A percentile compares a stretch with the other conserved stretches of the same genome.
These are phyloP conservation scores for Xylaria sp. DNA, from an alignment of 2,329 filamentous ascomycete genomes.

Conservation along the genomic window DNA sequence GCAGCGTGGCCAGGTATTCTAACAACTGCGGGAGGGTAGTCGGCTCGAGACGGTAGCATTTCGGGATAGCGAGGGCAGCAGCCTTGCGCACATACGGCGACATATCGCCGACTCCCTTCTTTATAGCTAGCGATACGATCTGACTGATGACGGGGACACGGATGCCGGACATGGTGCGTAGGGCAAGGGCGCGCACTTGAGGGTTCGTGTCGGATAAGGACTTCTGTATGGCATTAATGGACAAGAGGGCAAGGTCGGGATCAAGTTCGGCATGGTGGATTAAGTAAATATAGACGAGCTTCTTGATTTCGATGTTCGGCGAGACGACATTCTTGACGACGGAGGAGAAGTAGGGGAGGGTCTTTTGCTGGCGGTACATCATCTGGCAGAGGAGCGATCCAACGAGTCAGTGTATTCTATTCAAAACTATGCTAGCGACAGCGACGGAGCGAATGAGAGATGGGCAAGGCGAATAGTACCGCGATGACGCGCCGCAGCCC, in stretches of 20 bases:
- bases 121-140: constrained; percentile 93
- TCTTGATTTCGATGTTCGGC: constrained; percentile 90
- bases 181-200: constrained; percentile 81
- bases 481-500: constrained; percentile 83
- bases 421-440: constrained; percentile 9
- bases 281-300: constrained; percentile 97
- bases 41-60: constrained; percentile 89
- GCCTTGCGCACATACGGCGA: constrained; percentile 89
- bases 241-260: constrained; percentile 88
- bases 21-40: constrained; percentile 77
- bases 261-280: constrained; percentile 95
- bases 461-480: constrained; percentile 43
- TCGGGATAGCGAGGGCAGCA: constrained; percentile 88
- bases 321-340: constrained; percentile 97
- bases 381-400: constrained; percentile 51
- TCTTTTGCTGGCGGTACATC: constrained; percentile 89
- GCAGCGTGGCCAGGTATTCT: constrained; percentile 70
- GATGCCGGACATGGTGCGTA: constrained; percentile 96
- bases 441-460: neutral
- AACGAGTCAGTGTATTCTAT: constrained; percentile 5
- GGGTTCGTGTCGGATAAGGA: constrained; percentile 89
- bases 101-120: constrained; percentile 90
- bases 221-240: constrained; percentile 98
- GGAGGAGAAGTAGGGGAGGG: constrained; percentile 90
- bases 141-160: constrained; percentile 96